A percentile compares a stretch with the other conserved stretches of the same genome.
phyloP scores from a whole-genome alignment of 1,139 yeast species.

The Pichia sp. region DNA sequence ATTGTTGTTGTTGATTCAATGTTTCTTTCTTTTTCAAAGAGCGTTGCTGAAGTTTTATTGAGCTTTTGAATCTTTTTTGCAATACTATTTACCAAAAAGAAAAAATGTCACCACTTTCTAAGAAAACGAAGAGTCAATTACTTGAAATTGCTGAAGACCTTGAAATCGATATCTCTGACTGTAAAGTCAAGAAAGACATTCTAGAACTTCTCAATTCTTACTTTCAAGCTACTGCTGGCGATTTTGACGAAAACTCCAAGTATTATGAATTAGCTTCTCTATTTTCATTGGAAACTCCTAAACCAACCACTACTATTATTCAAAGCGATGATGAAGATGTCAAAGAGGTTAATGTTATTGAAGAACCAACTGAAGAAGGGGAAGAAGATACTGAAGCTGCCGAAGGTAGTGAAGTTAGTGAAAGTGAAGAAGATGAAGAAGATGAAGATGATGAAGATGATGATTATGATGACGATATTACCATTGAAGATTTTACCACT shows the following conservation, averaged over 20 bases:
- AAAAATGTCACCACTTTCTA: constrained; percentile 18
- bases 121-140: constrained; percentile 25
- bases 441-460: constrained; percentile 23
- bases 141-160: constrained; percentile 24
- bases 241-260: constrained; percentile 17
- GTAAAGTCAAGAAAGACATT: constrained; percentile 22
- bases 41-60: background rate
- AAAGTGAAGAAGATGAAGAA: constrained; percentile 9
- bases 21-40: background rate
- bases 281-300: constrained; percentile 10
- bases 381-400: constrained; percentile 9
- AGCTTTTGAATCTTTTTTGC: background rate
- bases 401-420: constrained; percentile 10
- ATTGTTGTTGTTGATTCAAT: background rate
- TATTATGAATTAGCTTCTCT: constrained; percentile 20
- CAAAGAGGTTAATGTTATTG: constrained; percentile 6
- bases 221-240: constrained; percentile 15
- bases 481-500: constrained; percentile 7
- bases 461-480: constrained; percentile 13
- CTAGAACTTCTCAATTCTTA: constrained; percentile 16
- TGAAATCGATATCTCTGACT: constrained; percentile 16
- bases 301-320: constrained; percentile 5
- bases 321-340: constrained; percentile 5
- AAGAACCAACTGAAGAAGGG: constrained; percentile 1
- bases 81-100: background rate